phyloP scores from a whole-genome alignment of 192 early-diverging fungal genomes.

The Endogone sp. region DNA sequence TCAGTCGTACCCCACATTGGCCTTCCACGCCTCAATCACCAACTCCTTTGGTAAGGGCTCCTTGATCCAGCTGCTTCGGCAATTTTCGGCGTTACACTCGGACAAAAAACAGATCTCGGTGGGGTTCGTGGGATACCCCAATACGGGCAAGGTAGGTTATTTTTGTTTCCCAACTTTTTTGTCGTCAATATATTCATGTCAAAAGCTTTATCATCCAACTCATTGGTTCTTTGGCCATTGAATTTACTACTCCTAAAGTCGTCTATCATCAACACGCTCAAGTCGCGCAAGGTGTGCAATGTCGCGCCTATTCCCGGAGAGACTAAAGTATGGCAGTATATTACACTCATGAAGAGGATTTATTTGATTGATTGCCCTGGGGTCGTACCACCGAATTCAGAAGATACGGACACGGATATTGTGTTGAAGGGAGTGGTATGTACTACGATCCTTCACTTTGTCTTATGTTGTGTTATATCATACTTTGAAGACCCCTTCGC shows the following conservation, averaged over 20 bases:
- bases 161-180: too few relatives aligned
- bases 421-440: slow-evolving; percentile 88
- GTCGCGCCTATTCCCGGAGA: slow-evolving; percentile 98
- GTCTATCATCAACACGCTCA: slow-evolving; percentile 97
- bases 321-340: slow-evolving; percentile 99
- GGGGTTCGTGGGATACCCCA: slow-evolving; percentile 97
- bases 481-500: neutral
- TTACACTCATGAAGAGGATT: slow-evolving; percentile 96
- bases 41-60: slow-evolving; percentile 99
- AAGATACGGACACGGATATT: slow-evolving; percentile 93
- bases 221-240: too few relatives aligned
- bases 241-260: too few relatives aligned
- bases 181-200: too few relatives aligned
- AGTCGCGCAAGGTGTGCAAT: slow-evolving; percentile 94
- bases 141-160: slow-evolving; percentile 97
- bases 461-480: neutral
- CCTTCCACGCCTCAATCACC: slow-evolving; percentile 97
- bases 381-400: slow-evolving; percentile 83
- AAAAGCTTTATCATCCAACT: too few relatives aligned
- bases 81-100: slow-evolving; percentile 90
- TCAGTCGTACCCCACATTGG: slow-evolving; percentile 90
- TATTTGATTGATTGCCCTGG: slow-evolving; percentile 99
- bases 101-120: slow-evolving; percentile 99
- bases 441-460: too few relatives aligned
- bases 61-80: slow-evolving; percentile 95